Evolutionary conservation across 2,329 filamentous ascomycete genomes (phyloP).

Genomic region (Phoma herbarum): DNA sequence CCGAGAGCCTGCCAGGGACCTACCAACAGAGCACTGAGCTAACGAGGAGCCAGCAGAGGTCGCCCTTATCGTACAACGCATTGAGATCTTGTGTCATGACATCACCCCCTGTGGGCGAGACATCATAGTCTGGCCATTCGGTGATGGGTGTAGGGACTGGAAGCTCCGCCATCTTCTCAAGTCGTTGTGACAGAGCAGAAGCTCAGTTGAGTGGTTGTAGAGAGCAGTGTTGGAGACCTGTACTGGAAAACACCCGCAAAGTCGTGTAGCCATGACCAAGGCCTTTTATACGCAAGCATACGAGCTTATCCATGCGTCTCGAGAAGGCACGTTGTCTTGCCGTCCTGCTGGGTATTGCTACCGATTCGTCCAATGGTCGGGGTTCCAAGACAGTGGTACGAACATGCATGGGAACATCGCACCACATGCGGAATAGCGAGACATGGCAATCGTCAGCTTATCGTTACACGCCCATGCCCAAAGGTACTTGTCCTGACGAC

Average conservation of each 20-base stretch:
- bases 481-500: conserved; percentile 28
- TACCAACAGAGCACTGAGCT: conserved; percentile 45
- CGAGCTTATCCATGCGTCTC: conserved; percentile 22
- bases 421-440: conserved; percentile 30
- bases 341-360: conserved; percentile 13
- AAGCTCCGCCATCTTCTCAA: conserved; percentile 34
- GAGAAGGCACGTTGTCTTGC: conserved; percentile 2
- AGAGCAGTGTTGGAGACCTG: background rate
- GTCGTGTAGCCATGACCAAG: background rate
- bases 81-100: conserved; percentile 57
- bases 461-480: conserved; percentile 28
- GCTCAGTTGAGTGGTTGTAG: background rate
- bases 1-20: background rate
- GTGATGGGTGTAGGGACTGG: conserved; percentile 44
- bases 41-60: conserved; percentile 56
- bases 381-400: background rate
- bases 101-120: conserved; percentile 54
- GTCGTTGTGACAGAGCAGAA: background rate
- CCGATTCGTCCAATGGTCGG: conserved; percentile 23
- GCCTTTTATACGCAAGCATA: conserved; percentile 24
- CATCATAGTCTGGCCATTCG: conserved; percentile 57
- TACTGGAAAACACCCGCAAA: background rate
- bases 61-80: conserved; percentile 58
- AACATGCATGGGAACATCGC: conserved; percentile 26
- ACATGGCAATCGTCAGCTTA: conserved; percentile 29